Percentiles rank a stretch among this genome's conserved stretches.
phyloP scores from a whole-genome alignment of 2,329 filamentous ascomycete species.

The Sporothrix euskadiensis region DNA sequence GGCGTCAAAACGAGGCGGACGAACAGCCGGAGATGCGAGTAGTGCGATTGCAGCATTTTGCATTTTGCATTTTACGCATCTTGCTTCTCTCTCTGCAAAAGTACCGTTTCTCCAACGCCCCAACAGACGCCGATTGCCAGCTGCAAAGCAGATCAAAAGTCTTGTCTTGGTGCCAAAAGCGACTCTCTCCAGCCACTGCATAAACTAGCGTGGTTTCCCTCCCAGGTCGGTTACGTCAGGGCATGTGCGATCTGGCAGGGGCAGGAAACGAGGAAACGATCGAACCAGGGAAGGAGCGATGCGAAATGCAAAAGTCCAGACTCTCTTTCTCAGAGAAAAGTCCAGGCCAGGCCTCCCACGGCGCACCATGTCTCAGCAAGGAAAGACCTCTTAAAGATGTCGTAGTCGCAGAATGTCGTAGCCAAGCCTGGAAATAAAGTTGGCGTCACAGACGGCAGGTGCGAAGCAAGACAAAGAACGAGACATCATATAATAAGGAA shows the following conservation, averaged over 20 bases:
- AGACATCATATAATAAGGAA: conserved; percentile 5
- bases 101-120: background rate
- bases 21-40: background rate
- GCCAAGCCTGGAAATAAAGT: conserved; percentile 8
- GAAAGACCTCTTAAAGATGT: background rate
- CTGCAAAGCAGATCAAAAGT: conserved; percentile 6
- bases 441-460: background rate
- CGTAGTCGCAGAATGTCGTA: background rate
- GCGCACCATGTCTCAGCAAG: conserved; percentile 21
- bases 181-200: conserved; percentile 9
- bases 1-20: background rate
- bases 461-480: background rate
- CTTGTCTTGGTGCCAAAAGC: background rate
- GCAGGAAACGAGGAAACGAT: background rate
- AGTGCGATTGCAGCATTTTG: background rate
- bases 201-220: conserved; percentile 24
- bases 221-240: background rate
- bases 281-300: background rate
- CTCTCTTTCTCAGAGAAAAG: background rate
- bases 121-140: conserved; percentile 3
- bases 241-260: background rate
- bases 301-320: background rate
- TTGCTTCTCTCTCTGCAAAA: background rate
- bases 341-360: conserved; percentile 22
- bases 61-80: background rate